phyloP scores from a whole-genome alignment of 2,329 filamentous ascomycete species.

The Apiospora marii region DNA sequence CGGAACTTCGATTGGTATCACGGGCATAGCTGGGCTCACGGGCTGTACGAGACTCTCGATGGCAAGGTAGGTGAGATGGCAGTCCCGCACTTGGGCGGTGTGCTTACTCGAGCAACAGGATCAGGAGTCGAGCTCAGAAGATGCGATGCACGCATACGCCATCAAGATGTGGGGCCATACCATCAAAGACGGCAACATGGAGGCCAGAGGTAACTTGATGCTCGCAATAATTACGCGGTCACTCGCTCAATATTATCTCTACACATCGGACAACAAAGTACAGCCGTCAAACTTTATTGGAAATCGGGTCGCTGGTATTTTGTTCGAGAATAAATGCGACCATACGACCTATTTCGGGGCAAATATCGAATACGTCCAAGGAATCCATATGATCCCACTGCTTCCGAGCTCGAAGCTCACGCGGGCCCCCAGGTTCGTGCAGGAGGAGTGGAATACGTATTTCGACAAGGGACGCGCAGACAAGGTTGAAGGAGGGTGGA shows the following conservation, averaged over 20 bases:
- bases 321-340: slow-evolving; percentile 96
- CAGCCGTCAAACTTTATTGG: slow-evolving; percentile 80
- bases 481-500: slow-evolving; percentile 79
- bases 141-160: slow-evolving; percentile 85
- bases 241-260: slow-evolving; percentile 83
- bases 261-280: slow-evolving; percentile 70
- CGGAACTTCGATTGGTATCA: slow-evolving; percentile 93
- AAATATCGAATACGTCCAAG: slow-evolving; percentile 75
- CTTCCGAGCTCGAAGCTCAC: slow-evolving; percentile 70
- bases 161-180: slow-evolving; percentile 93
- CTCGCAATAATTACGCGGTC: slow-evolving; percentile 78
- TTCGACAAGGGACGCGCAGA: slow-evolving; percentile 75
- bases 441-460: slow-evolving; percentile 82
- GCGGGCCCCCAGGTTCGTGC: slow-evolving; percentile 74
- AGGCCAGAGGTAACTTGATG: slow-evolving; percentile 83
- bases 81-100: background rate
- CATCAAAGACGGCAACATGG: slow-evolving; percentile 78
- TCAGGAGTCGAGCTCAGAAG: slow-evolving; percentile 89
- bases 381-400: slow-evolving; percentile 77
- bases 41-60: slow-evolving; percentile 73
- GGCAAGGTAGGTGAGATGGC: slow-evolving; percentile 64
- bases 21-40: slow-evolving; percentile 93
- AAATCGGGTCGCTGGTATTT: slow-evolving; percentile 76
- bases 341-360: slow-evolving; percentile 89
- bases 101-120: slow-evolving; percentile 49